phyloP scores from a whole-genome alignment of 2,329 filamentous ascomycete genomes.

The Fonsecaea monophora region DNA sequence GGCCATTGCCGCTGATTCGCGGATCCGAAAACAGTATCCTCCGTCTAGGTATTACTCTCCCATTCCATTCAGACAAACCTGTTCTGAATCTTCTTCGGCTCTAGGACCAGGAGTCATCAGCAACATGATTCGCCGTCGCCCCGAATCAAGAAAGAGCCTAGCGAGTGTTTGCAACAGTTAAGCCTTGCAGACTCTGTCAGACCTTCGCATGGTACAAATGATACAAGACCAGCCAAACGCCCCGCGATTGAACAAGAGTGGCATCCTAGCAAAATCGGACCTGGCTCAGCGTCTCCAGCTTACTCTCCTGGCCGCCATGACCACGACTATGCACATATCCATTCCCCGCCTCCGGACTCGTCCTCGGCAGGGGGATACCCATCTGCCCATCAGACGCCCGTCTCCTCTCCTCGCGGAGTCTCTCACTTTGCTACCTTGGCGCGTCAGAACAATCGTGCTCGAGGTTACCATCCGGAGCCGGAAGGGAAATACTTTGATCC shows the following conservation, averaged over 20 bases:
- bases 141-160: constrained; percentile 19
- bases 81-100: constrained; percentile 17
- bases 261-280: constrained; percentile 25
- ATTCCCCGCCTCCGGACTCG: constrained; percentile 13
- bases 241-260: constrained; percentile 24
- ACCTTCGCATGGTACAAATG: neutral
- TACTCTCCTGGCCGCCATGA: constrained; percentile 22
- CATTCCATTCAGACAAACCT: neutral
- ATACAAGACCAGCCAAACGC: constrained; percentile 26
- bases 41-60: neutral
- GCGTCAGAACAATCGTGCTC: neutral
- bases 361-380: constrained; percentile 14
- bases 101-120: neutral
- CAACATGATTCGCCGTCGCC: constrained; percentile 12
- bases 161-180: constrained; percentile 7
- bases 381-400: constrained; percentile 25
- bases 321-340: constrained; percentile 4
- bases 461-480: neutral
- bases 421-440: neutral
- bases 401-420: constrained; percentile 22
- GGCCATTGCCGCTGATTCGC: neutral
- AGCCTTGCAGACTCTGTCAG: constrained; percentile 11
- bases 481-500: constrained; percentile 5
- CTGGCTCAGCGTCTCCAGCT: constrained; percentile 26
- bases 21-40: neutral